Percentiles rank a stretch among this genome's conserved stretches.
phyloP scores from a whole-genome alignment of 2,329 filamentous ascomycete species.

The Chaetomium sp. region DNA sequence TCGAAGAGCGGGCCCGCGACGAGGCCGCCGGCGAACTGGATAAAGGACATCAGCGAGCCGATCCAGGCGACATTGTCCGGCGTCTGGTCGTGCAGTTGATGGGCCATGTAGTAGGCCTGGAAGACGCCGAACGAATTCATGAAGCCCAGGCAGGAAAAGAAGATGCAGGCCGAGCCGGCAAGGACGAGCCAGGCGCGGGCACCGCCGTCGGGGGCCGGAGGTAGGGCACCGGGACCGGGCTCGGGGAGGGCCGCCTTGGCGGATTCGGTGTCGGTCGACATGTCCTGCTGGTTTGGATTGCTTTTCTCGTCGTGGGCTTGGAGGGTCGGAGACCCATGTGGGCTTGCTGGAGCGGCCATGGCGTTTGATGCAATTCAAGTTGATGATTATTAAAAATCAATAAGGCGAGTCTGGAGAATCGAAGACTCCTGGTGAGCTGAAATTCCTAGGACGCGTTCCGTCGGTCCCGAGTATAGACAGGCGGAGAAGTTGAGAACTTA shows the following conservation, averaged over 20 bases:
- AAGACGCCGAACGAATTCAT: constrained; percentile 50
- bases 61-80: constrained; percentile 48
- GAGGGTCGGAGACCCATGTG: background rate
- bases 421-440: background rate
- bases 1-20: constrained; percentile 47
- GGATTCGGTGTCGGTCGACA: constrained; percentile 16
- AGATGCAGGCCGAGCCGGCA: constrained; percentile 40
- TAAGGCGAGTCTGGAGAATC: background rate
- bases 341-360: constrained; percentile 3
- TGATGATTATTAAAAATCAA: background rate
- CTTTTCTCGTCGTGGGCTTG: constrained; percentile 10
- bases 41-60: constrained; percentile 43
- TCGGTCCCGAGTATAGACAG: no score
- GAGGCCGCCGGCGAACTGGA: constrained; percentile 42
- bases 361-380: background rate
- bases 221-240: background rate
- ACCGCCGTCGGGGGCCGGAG: constrained; percentile 32
- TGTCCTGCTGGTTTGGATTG: background rate
- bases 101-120: constrained; percentile 46
- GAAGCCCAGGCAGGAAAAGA: constrained; percentile 47
- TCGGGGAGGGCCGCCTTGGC: background rate
- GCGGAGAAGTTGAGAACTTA: no score
- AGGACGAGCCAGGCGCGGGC: constrained; percentile 45
- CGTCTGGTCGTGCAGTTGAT: constrained; percentile 40
- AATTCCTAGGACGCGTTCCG: background rate